A percentile compares a stretch with the other conserved stretches of the same genome.
These are phyloP conservation scores for Trichoderma atrobrunneum DNA, from an alignment of 2,329 filamentous ascomycete species.

Conservation along the genomic window DNA sequence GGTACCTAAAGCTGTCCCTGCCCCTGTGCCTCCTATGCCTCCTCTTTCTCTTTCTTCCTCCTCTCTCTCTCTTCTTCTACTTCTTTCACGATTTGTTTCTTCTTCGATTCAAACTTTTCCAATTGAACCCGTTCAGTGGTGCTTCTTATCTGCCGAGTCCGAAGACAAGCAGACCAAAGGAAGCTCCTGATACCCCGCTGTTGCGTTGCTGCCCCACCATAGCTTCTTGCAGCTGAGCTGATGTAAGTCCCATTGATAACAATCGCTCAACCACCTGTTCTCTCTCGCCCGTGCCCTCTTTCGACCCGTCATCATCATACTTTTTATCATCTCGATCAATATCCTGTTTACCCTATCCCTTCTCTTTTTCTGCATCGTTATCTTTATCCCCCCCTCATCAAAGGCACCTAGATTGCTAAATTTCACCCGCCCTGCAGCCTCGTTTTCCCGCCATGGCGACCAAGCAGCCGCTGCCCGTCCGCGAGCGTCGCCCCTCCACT, in stretches of 20 bases:
- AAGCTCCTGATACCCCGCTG: conserved; percentile 18
- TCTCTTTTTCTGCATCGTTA: neutral
- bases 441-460: conserved; percentile 31
- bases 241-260: conserved; percentile 9
- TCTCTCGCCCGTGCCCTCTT: neutral
- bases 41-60: conserved; percentile 15
- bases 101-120: neutral
- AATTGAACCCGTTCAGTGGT: conserved; percentile 1
- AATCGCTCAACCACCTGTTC: neutral
- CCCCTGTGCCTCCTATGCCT: conserved; percentile 8
- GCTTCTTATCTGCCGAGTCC: neutral
- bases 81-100: neutral
- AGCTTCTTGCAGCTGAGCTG: conserved; percentile 18
- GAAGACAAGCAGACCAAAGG: neutral
- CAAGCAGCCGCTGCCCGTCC: conserved; percentile 43
- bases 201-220: conserved; percentile 17
- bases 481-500: conserved; percentile 78
- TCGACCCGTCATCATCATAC: neutral
- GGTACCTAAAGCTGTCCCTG: conserved; percentile 4
- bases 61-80: neutral
- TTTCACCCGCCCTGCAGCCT: neutral
- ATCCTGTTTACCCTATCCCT: neutral
- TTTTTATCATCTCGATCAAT: neutral
- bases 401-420: neutral
- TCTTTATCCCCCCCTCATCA: neutral